Conservation (phyloP, 768 basidiomycete genomes). For the Suillus tomentosus region DNA sequence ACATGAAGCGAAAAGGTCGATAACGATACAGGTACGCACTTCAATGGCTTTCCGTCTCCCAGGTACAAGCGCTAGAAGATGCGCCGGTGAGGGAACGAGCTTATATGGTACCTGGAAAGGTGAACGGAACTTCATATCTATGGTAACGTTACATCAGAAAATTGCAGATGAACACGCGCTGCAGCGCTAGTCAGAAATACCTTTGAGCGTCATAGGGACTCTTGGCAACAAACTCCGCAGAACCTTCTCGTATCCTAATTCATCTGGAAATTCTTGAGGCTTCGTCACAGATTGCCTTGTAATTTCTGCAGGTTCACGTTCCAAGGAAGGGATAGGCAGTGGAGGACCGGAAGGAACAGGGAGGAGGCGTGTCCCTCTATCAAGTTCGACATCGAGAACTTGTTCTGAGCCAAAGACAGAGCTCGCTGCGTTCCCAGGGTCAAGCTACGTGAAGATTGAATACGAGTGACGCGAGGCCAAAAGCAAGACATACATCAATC, state of each 20-base stretch:
- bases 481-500: constrained; percentile 44
- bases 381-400: constrained; percentile 50
- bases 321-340: constrained; percentile 30
- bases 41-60: constrained; percentile 53
- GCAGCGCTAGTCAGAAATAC: constrained; percentile 21
- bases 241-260: constrained; percentile 31
- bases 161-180: background rate
- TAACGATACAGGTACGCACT: constrained; percentile 29
- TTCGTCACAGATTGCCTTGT: constrained; percentile 3
- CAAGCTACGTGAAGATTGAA: constrained; percentile 36
- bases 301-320: constrained; percentile 19
- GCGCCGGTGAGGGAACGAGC: constrained; percentile 36
- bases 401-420: constrained; percentile 51
- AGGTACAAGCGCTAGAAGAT: constrained; percentile 37
- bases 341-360: constrained; percentile 26
- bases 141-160: constrained; percentile 5
- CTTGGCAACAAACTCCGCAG: constrained; percentile 40
- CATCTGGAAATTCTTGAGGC: background rate
- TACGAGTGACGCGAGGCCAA: constrained; percentile 5
- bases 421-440: constrained; percentile 37
- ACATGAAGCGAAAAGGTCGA: background rate
- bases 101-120: constrained; percentile 39
- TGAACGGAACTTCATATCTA: constrained; percentile 40
- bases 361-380: constrained; percentile 43
- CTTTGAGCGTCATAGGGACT: constrained; percentile 48